Percentiles rank a stretch among this genome's conserved stretches.
Evolutionary conservation across 1,284 basidiomycete species (phyloP).

Genomic region (Mycena sp.): DNA sequence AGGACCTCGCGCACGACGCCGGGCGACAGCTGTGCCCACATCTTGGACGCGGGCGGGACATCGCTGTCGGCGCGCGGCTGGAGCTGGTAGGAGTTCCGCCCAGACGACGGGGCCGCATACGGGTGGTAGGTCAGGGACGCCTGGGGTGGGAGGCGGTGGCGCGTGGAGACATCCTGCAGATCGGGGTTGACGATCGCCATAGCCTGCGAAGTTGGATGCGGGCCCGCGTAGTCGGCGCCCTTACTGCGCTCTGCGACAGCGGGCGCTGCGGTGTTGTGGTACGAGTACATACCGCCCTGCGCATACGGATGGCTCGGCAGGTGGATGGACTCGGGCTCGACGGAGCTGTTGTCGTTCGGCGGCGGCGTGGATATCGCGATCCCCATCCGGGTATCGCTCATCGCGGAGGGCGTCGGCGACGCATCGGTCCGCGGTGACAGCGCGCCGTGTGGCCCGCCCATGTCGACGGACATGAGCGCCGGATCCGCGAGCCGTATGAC

Average conservation of each 20-base stretch:
- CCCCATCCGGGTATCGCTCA: constrained; percentile 56
- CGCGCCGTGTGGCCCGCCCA: constrained; percentile 3
- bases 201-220: constrained; percentile 54
- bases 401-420: constrained; percentile 31
- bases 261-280: constrained; percentile 18
- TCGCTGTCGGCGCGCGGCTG: constrained; percentile 43
- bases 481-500: constrained; percentile 52
- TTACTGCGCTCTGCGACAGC: constrained; percentile 25
- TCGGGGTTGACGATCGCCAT: constrained; percentile 36
- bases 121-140: constrained; percentile 40
- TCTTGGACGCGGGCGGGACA: constrained; percentile 53
- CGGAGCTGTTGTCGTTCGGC: constrained; percentile 43
- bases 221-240: constrained; percentile 57
- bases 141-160: constrained; percentile 63
- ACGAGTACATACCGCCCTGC: constrained; percentile 46
- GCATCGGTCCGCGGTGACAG: constrained; percentile 15
- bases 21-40: constrained; percentile 63
- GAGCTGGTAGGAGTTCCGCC: constrained; percentile 39
- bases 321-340: constrained; percentile 45
- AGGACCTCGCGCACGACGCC: constrained; percentile 61
- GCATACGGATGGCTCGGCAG: constrained; percentile 69
- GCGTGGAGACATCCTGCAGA: constrained; percentile 48
- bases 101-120: constrained; percentile 41
- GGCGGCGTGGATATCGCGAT: constrained; percentile 75
- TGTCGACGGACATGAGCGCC: constrained; percentile 40